These are phyloP conservation scores for Mortierella alpina DNA, from an alignment of 192 early-diverging fungal genomes.

Conservation along the genomic window DNA sequence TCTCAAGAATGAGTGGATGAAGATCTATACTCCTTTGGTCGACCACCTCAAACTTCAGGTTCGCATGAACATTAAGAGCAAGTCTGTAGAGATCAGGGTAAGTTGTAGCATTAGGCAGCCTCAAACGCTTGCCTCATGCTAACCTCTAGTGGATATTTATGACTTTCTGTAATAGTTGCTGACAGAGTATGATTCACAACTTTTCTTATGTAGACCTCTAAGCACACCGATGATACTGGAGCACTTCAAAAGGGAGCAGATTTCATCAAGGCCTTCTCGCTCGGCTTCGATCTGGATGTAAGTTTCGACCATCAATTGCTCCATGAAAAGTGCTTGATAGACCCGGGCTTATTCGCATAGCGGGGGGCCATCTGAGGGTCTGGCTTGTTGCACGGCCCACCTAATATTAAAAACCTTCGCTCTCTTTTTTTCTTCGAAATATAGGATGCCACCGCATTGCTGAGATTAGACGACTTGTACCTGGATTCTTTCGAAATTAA, in stretches of 20 bases:
- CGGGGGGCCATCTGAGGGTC: neutral
- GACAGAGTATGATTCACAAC: neutral
- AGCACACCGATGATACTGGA: constrained; percentile 87
- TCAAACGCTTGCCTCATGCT: neutral
- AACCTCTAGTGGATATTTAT: neutral
- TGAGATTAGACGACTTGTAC: constrained; percentile 97
- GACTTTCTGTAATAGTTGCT: neutral
- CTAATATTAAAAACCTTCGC: neutral
- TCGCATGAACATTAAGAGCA: constrained; percentile 91
- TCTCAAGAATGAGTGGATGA: constrained; percentile 92
- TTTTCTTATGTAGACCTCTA: constrained; percentile 66
- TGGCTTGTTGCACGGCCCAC: neutral
- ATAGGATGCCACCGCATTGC: constrained; percentile 91
- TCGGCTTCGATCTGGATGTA: constrained; percentile 91
- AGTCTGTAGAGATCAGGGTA: constrained; percentile 89
- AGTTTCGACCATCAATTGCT: constrained; percentile 4
- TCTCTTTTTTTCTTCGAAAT: neutral
- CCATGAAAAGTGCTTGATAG: no score
- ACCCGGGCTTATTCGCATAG: no score
- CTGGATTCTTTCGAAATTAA: constrained; percentile 98
- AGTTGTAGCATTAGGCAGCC: neutral
- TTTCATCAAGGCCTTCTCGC: constrained; percentile 92
- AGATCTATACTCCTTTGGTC: constrained; percentile 96
- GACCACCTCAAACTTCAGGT: constrained; percentile 96
- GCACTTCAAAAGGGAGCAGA: constrained; percentile 97